Conservation (phyloP, 208 protist species). For the Cochliopodium minus region DNA sequence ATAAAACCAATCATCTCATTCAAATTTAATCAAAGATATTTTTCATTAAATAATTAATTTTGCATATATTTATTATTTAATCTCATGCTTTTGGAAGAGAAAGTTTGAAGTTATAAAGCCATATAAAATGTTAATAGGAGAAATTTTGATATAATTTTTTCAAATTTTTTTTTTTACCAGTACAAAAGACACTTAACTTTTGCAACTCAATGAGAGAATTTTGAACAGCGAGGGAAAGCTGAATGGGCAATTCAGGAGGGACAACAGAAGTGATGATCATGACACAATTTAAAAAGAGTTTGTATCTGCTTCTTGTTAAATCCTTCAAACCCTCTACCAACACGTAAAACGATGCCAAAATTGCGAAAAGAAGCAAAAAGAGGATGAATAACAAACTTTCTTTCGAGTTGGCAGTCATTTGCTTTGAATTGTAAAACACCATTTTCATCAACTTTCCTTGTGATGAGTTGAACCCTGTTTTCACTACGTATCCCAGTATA, state of each 20-base stretch:
- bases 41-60: too few species aligned
- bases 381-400: slow-evolving; percentile 80
- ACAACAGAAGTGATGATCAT: slow-evolving; percentile 95
- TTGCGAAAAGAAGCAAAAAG: slow-evolving; percentile 85
- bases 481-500: slow-evolving; percentile 70
- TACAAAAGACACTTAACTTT: slow-evolving; percentile 73
- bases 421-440: slow-evolving; percentile 69
- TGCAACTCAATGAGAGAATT: slow-evolving; percentile 70
- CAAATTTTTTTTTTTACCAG: too few species aligned
- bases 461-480: slow-evolving; percentile 93
- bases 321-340: slow-evolving; percentile 60
- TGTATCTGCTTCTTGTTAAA: slow-evolving; percentile 56
- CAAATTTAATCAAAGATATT: too few species aligned
- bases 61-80: too few species aligned
- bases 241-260: slow-evolving; percentile 96
- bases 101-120: too few species aligned
- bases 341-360: slow-evolving; percentile 77
- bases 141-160: not conserved
- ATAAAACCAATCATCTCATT: too few species aligned
- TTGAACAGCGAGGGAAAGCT: slow-evolving; percentile 94
- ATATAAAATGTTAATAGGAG: not conserved
- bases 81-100: too few species aligned
- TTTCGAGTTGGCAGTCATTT: slow-evolving; percentile 72
- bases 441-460: slow-evolving; percentile 85
- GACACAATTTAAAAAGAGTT: slow-evolving; percentile 90